Base-by-base conservation (phyloP, 331 rosid genomes). In the Phaseolus coccineus region DNA sequence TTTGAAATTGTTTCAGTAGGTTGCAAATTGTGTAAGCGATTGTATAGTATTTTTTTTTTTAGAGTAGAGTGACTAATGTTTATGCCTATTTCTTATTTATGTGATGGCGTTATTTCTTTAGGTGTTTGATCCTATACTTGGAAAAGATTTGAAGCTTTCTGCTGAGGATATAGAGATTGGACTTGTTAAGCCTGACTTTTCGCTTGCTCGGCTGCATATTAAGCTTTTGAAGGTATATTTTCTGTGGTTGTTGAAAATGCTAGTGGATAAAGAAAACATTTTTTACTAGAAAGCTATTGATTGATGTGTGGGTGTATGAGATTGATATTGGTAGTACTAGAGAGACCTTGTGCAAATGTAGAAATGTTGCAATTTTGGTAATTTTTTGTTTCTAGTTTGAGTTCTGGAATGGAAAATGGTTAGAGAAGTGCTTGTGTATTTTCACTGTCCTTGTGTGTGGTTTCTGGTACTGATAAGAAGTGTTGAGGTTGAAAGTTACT, bases 81-180 rank as follows among this genome's bases (percentile, higher is more conserved):
- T 64, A 12, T 15, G 19, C 12, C 11, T 79, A 72, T 66, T 86
- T 24, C 27, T 10, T 42, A 4, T 65, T 13, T 51, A 10, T 53
- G 42, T 57, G 3, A 46, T 39, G 30, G 4, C 8, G 35, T 53
- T 69, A 37, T 61, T 4, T 31, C 0, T 35, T 57, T 77, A 94
- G 97, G 97, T 92, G 51, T 94, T 92, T 87, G 84, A 86, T 77
- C 88, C 95, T 2, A 31, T 92, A 31, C 77, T 95, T 73, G 94
- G 91, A 55, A 83, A 77, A 48, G 84, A 71, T 48, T 68, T 82
- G 85, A 90, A 77, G 76, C 30, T 91, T 15, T 88, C 96, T 0
- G 94, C 97, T 42, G 97, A 92, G 48, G 91, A 88, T 61, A 85
- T 90, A 9, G 96, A 92, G 84, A 78, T 44, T 83, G 98, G 96